These are phyloP conservation scores for Syzygium aromaticum DNA, from an alignment of 345 rosid genomes.

Conservation along the genomic window DNA sequence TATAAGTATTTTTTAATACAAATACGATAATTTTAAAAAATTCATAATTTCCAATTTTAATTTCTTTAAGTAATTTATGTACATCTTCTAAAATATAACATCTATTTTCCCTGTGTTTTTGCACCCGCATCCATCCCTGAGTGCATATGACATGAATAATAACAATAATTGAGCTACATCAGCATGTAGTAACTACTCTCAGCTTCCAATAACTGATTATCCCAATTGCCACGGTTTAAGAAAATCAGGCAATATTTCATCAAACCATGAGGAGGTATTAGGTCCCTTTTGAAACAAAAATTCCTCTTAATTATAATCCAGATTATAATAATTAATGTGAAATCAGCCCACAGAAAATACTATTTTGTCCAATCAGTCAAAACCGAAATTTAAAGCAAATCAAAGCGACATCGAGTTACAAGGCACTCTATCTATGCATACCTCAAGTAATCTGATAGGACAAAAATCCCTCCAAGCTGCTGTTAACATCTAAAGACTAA, in stretches of 20 bases:
- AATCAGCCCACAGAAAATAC: not conserved
- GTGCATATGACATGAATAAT: not conserved
- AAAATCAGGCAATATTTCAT: not conserved
- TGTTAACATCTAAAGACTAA: conserved; percentile 21
- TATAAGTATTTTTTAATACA: not conserved
- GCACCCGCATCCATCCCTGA: not conserved
- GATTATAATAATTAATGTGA: not conserved
- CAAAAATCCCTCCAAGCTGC: conserved; percentile 44
- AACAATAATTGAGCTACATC: not conserved
- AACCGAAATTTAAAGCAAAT: not conserved
- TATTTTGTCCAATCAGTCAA: not conserved
- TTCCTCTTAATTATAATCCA: not conserved
- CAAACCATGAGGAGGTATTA: not conserved
- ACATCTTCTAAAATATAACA: not conserved
- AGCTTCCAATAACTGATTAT: not conserved
- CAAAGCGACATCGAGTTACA: not conserved
- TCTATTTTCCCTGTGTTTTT: not conserved
- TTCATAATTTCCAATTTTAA: not conserved
- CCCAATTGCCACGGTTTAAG: not conserved
- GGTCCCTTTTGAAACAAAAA: not conserved
- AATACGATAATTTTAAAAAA: not conserved
- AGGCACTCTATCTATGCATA: conserved; percentile 16
- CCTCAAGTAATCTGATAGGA: conserved; percentile 38
- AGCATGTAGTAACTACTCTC: not conserved
- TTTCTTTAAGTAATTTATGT: not conserved